Base-by-base conservation (phyloP, 768 basidiomycete species). In the Suillus hirtellus region DNA sequence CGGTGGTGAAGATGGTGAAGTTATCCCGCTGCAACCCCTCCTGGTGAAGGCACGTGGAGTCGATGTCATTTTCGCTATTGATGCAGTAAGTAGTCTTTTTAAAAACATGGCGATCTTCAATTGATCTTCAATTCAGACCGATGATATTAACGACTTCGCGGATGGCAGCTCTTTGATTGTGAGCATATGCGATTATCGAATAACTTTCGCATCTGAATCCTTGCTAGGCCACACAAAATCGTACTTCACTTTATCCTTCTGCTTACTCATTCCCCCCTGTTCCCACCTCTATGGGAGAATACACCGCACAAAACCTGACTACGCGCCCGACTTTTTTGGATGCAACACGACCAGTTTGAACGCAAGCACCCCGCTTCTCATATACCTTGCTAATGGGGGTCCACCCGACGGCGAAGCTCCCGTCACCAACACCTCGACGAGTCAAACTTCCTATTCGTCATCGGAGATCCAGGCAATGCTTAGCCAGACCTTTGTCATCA, bases 301-400 rank as follows among this genome's bases (percentile, higher is more conserved):
- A 80, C 60, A 67, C 73, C 37, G 70, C 75, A 19, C 74, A 77
- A 50, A 76, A 76, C 56, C 73, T 82, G 34, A 76, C 69, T 38
- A 59, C 64, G 0, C 72, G 75, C 10, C 81, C 81, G 8, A 80
- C 80, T 81, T 84, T 72, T 83, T 83, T 67, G 83, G 81, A 4
- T 82, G 82, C 67, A 66, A 76, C 8, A 66, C 64, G 37, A 63
- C 68, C 47, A 69, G 59, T 31, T 66, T 66, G 54, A 72, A 68
- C 27, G 66, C 64, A 0, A 73, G 71, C 47, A 78, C 77, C 4
- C 85, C 86, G 2, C 69, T 87, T 44, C 66, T 88, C 17, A 78
- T 87, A 61, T 89, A 89, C 71, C 71, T 87, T n/a, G 85, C 86
- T 1, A 84, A 83, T 67, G 83, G 84, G 35, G 82, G 80, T 5